Percentiles rank a stretch among this genome's conserved stretches.
Conservation (phyloP, 1,284 basidiomycete genomes). For the Puccinia hordei region DNA sequence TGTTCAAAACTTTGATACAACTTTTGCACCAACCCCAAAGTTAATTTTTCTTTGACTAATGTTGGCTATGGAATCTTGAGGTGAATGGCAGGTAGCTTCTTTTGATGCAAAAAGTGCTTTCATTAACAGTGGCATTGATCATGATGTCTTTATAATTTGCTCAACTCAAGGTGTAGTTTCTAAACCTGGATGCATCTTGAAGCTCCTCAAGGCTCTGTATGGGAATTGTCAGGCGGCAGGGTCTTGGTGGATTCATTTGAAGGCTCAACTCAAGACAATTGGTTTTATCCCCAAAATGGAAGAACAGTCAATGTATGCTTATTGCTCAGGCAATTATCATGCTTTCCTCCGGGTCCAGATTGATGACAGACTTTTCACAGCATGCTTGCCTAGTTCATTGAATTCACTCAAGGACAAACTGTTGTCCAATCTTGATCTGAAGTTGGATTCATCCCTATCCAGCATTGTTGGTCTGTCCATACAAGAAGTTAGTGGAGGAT, state of each 20-base stretch:
- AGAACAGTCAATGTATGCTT: too few species aligned
- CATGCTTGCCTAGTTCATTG: background rate
- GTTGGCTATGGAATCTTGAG: background rate
- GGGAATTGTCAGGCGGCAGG: background rate
- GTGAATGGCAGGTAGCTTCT: slow-evolving; percentile 3
- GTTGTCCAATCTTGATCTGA: background rate
- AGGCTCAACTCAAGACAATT: too few species aligned
- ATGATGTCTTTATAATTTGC: background rate
- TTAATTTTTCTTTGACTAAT: background rate
- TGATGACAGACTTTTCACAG: slow-evolving; percentile 12
- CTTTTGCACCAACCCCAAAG: background rate
- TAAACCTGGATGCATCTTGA: slow-evolving; percentile 30
- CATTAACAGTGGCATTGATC: slow-evolving; percentile 17
- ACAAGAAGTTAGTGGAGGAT: background rate
- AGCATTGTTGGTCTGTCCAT: background rate
- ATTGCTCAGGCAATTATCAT: too few species aligned
- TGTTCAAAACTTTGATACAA: background rate
- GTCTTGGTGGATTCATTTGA: background rate
- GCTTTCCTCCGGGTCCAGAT: slow-evolving; percentile 21
- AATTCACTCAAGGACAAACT: background rate
- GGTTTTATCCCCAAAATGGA: too few species aligned
- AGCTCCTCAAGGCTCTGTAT: too few species aligned
- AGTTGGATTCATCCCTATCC: background rate
- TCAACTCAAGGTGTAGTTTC: background rate
- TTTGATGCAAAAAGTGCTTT: slow-evolving; percentile 24